Evolutionary conservation across 2,329 filamentous ascomycete species (phyloP), one percentile per base, ranked within the genome.

Genomic region (Dactylellina sp.): DNA sequence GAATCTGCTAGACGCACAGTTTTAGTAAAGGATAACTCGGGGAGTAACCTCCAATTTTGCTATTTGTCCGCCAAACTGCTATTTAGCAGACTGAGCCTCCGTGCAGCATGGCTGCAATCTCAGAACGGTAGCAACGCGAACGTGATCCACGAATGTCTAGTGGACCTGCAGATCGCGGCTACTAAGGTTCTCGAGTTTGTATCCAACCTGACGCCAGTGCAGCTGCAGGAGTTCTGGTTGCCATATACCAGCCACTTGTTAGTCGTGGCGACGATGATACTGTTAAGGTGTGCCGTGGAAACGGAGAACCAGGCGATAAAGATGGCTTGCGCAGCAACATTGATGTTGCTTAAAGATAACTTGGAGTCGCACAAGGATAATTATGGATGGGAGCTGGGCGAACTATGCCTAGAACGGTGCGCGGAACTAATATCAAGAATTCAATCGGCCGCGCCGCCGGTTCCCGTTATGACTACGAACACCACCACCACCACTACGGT

Each of bases 141-240:
- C 55, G 46, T 35, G 76, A 80, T 82, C 12, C 80, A 83, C 53
- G 83, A 83, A 0, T 81, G 84, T 0, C 78, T 82, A 9, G 82
- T 83, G 0, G 82, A 84, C 0, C 84, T 86, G 65, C 83, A 86
- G 0, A 85, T 86, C 14, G 55, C 70, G 9, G 70, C 70, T 4
- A 74, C 70, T 0, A 74, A 52, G 18, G 47, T 74, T 9, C 81
- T 85, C 0, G 79, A 83, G 2, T 76, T 86, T 1, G 80, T 84
- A 0, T 83, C 84, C 47, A 84, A 85, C 49, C 77, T 86, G 0
- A 78, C 81, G 2, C 80, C 81, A 2, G 60, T 79, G 0, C 83
- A 85, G 14, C 79, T 85, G 0, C 79, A 80, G 1, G 85, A 83
- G 52, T 86, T 85, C 66, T 86, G 84, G 84, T 79, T 86, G 1